phyloP scores from a whole-genome alignment of 2,329 filamentous ascomycete genomes.

The Colletotrichum sp. region DNA sequence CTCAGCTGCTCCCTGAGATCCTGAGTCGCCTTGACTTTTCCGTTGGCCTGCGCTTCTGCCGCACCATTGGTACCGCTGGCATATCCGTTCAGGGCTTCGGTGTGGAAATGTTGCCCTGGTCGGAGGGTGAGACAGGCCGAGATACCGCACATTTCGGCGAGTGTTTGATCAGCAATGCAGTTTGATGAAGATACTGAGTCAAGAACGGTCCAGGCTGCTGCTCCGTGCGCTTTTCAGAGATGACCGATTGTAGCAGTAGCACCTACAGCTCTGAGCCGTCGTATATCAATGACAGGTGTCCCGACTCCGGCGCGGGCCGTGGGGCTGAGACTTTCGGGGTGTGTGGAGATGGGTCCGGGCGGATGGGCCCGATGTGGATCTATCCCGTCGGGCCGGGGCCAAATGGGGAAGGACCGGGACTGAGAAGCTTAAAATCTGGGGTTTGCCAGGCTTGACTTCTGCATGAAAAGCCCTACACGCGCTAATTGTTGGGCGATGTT shows the following conservation, averaged over 20 bases:
- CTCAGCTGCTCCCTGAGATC: conserved; percentile 14
- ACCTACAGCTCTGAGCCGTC: not conserved
- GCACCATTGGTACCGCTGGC: not conserved
- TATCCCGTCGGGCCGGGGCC: not conserved
- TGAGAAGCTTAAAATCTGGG: not conserved
- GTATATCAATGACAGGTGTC: not conserved
- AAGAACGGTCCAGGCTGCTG: not conserved
- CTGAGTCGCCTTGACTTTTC: not conserved
- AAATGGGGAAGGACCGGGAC: not conserved
- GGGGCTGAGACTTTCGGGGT: not conserved
- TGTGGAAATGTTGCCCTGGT: not conserved
- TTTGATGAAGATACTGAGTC: not conserved
- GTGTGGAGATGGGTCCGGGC: not conserved
- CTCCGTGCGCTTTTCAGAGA: not conserved
- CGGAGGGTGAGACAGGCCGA: not conserved
- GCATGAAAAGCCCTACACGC: not conserved
- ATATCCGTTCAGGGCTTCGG: not conserved
- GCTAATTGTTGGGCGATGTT: rapidly evolving
- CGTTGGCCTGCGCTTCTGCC: not conserved
- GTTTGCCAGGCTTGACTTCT: rapidly evolving
- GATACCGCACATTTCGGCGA: not conserved
- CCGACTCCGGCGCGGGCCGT: not conserved
- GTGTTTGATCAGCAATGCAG: not conserved
- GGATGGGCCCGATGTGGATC: not conserved
- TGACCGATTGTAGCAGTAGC: not conserved